A percentile compares a stretch with the other conserved stretches of the same genome.
Evolutionary conservation across 2,329 filamentous ascomycete species (phyloP).

Genomic region (Hypoxylon sp.): DNA sequence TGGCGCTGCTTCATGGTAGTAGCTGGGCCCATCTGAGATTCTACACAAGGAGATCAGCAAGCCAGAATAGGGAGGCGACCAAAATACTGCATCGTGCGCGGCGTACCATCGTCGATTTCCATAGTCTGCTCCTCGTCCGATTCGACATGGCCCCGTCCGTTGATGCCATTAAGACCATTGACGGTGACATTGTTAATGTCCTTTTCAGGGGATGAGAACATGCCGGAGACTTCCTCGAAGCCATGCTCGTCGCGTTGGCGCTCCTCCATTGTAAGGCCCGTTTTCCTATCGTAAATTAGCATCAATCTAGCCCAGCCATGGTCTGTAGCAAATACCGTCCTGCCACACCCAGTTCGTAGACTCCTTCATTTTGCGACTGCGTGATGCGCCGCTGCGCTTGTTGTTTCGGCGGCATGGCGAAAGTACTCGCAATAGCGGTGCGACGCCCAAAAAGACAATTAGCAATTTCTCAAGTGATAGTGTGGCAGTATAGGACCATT

Average conservation of each 20-base stretch:
- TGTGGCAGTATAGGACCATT: constrained; percentile 6
- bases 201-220: constrained; percentile 90
- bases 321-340: constrained; percentile 59
- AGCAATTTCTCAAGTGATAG: constrained; percentile 13
- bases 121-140: constrained; percentile 64
- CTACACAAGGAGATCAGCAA: constrained; percentile 54
- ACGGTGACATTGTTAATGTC: constrained; percentile 50
- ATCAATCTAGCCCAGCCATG: background rate
- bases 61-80: background rate
- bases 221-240: constrained; percentile 86
- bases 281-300: constrained; percentile 75
- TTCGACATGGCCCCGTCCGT: constrained; percentile 49
- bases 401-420: constrained; percentile 58
- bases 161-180: constrained; percentile 50
- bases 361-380: constrained; percentile 61
- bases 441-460: background rate
- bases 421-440: constrained; percentile 1
- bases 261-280: constrained; percentile 85
- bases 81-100: constrained; percentile 42
- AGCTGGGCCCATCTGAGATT: constrained; percentile 67
- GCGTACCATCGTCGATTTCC: constrained; percentile 67
- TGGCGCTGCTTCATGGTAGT: constrained; percentile 67
- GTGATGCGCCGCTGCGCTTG: constrained; percentile 57
- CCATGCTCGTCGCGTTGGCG: constrained; percentile 91
- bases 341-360: constrained; percentile 65